Conservation (phyloP, 495 filamentous ascomycete species). For the Neurospora africana region DNA sequence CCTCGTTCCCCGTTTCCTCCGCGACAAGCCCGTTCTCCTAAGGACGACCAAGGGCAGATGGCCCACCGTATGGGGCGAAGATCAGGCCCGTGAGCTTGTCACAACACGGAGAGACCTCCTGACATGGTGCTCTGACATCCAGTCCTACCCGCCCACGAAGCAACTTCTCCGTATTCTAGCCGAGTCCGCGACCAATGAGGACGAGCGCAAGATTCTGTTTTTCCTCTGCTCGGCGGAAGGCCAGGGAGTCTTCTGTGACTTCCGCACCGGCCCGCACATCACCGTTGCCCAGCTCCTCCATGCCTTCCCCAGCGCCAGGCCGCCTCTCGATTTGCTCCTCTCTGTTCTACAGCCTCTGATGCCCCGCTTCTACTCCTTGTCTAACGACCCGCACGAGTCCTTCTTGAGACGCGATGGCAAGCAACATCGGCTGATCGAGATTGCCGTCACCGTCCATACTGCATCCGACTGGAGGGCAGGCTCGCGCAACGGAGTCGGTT, state of each 20-base stretch:
- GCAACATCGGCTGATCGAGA: constrained; percentile 76
- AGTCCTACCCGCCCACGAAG: constrained; percentile 87
- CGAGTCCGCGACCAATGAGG: constrained; percentile 66
- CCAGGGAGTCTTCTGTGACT: constrained; percentile 88
- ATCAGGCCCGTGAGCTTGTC: constrained; percentile 65
- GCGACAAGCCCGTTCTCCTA: constrained; percentile 70
- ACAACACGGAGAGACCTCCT: constrained; percentile 85
- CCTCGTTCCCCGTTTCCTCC: constrained; percentile 60
- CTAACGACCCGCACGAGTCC: constrained; percentile 85
- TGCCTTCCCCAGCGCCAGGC: constrained; percentile 86
- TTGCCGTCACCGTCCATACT: constrained; percentile 90
- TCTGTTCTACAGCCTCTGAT: constrained; percentile 76
- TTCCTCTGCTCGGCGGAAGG: constrained; percentile 86
- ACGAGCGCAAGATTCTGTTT: constrained; percentile 77
- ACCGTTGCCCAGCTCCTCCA: constrained; percentile 73
- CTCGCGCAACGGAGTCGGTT: constrained; percentile 57
- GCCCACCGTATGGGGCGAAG: constrained; percentile 98
- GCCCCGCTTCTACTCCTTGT: constrained; percentile 97
- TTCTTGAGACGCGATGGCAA: constrained; percentile 55
- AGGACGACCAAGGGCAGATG: constrained; percentile 74
- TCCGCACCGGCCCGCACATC: constrained; percentile 80
- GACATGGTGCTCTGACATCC: constrained; percentile 91
- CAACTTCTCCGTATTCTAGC: constrained; percentile 74
- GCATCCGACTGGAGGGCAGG: constrained; percentile 66
- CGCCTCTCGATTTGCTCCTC: constrained; percentile 70